phyloP scores from a whole-genome alignment of 129 eudicot genomes.

The Flaveria robusta region DNA sequence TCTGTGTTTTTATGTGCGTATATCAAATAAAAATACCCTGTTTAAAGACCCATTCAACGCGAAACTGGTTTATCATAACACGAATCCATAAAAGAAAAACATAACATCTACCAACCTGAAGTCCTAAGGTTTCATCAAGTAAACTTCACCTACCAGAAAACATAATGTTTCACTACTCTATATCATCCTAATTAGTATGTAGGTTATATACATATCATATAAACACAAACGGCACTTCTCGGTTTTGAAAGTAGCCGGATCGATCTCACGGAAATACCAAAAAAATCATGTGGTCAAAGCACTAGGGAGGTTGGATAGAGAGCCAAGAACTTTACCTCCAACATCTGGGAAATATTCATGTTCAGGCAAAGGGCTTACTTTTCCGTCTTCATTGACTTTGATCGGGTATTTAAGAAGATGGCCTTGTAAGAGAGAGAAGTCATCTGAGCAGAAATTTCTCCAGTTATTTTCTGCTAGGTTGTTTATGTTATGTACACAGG shows the following conservation, averaged over 20 bases:
- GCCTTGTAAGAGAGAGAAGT: conserved; percentile 62
- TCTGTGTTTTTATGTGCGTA: not conserved
- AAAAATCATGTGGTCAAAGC: conserved; percentile 64
- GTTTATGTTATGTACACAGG: conserved; percentile 56
- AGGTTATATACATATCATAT: conserved; percentile 15
- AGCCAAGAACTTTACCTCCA: conserved; percentile 82
- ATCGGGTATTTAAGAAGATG: conserved; percentile 87
- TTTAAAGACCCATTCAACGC: not conserved
- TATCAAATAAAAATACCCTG: not conserved
- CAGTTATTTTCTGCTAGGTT: conserved; percentile 67
- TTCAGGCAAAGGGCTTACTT: conserved; percentile 59
- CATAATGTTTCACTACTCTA: conserved; percentile 9
- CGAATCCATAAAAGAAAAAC: not conserved
- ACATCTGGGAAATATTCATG: conserved; percentile 75
- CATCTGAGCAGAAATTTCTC: conserved; percentile 54
- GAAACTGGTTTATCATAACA: not conserved
- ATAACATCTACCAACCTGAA: conserved; percentile 6
- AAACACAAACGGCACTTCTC: conserved; percentile 13
- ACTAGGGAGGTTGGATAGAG: conserved; percentile 63
- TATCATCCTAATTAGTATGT: conserved; percentile 9
- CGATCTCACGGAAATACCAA: no score
- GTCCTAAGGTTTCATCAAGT: conserved; percentile 10
- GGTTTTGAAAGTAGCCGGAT: no score
- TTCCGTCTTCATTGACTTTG: conserved; percentile 53
- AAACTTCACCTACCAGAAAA: conserved; percentile 10